Evolutionary conservation across 2,329 filamentous ascomycete species (phyloP).

Genomic region (Beauveria bassiana): DNA sequence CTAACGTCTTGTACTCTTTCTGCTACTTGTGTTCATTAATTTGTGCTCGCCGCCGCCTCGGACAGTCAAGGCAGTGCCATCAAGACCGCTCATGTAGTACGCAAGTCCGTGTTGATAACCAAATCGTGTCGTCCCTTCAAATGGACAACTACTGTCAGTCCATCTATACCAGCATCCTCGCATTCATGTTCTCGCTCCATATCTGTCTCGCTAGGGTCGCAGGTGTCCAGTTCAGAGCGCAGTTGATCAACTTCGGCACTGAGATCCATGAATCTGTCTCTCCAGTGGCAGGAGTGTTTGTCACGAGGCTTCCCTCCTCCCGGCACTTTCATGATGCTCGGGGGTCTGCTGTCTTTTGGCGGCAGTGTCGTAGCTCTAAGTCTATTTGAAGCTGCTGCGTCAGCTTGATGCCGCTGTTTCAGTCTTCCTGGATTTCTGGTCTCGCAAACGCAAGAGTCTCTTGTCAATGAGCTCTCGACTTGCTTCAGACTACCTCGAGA

Average conservation of each 20-base stretch:
- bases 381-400: background rate
- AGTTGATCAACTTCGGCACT: conserved; percentile 33
- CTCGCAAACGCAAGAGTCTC: background rate
- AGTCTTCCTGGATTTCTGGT: background rate
- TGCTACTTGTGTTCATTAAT: background rate
- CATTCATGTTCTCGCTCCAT: conserved; percentile 16
- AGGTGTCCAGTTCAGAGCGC: conserved; percentile 29
- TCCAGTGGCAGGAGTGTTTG: conserved; percentile 34
- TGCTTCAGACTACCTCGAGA: background rate
- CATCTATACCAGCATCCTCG: conserved; percentile 36
- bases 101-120: conserved; percentile 43
- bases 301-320: background rate
- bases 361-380: background rate
- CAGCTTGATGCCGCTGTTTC: background rate
- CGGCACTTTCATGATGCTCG: conserved; percentile 7
- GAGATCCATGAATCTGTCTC: conserved; percentile 32
- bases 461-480: background rate
- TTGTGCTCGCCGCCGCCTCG: background rate
- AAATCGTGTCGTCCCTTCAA: conserved; percentile 41
- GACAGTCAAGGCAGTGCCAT: background rate
- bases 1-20: background rate
- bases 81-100: background rate
- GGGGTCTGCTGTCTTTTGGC: background rate
- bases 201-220: conserved; percentile 10
- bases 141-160: conserved; percentile 44